Evolutionary conservation across 1,284 basidiomycete genomes (phyloP), one percentile per base, ranked within the genome.

Genomic region (Spongiforma sp.): DNA sequence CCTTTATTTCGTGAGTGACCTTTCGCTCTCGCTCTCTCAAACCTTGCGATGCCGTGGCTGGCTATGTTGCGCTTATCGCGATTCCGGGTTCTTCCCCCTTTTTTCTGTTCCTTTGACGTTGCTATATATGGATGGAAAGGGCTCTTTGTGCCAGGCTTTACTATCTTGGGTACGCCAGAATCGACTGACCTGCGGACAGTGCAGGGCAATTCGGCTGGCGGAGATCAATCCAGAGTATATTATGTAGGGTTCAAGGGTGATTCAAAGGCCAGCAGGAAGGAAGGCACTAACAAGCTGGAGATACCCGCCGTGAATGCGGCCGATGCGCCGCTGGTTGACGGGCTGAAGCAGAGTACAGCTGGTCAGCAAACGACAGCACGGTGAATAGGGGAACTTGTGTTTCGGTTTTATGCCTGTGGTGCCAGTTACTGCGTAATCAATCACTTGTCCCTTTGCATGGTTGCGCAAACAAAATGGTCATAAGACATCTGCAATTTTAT

Each of bases 181-280:
- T 70, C 67, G 56, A 33, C 26, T 46, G 67, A 33, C 28, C 57
- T 26, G 55, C 41, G 61, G 56, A 59, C 69, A 92, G 92, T n/a
- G n/a, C n/a, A n/a, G n/a, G 86, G 84, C 63, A 86, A 93, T 59
- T 81, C 93, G 1, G 80, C 82, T 5, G 89, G 88, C 3, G 87
- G 83, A 32, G 89, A 91, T 11, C 72, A 78, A 9, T 85, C 89
- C 4, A 80, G 88, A 43, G 77, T 94, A 52, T 95, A 90, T 72
- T 95, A 88, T 72, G 73, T 94, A 58, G 93, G 93, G 17, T 95
- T 95, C 81, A 89, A 88, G 73, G 93, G 93, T 53, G 91, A 93
- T 68, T 80, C 82, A 52, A 81, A 83, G 56, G 80, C 82, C n/a
- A 75, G 79, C 15, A 81, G 84, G 67, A 88, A 85, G 67, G 89